A percentile compares a stretch with the other conserved stretches of the same genome.
Conservation (phyloP, 371 early-diverging fungal genomes). For the Batrachochytrium dendrobatidis region DNA sequence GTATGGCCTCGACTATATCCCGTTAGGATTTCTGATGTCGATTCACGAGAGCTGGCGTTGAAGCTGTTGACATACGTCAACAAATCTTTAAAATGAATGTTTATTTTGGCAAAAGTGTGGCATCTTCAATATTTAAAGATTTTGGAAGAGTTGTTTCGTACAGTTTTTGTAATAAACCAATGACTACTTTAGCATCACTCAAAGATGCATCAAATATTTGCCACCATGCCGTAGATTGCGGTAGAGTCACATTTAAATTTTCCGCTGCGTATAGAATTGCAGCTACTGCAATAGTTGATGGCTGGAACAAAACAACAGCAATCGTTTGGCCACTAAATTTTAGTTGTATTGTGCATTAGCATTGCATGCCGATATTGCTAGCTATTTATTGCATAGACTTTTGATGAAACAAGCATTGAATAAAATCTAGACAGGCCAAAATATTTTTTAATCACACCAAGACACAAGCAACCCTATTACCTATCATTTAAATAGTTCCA, state of each 20-base stretch:
- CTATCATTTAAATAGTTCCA: conserved; percentile 90
- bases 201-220: conserved; percentile 70
- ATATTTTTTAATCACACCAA: background rate
- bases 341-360: background rate
- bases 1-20: background rate
- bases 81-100: too few species aligned
- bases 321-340: conserved; percentile 62
- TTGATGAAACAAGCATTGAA: background rate
- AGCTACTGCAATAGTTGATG: conserved; percentile 82
- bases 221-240: conserved; percentile 77
- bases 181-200: conserved; percentile 51
- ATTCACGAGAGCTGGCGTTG: background rate
- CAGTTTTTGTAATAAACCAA: background rate
- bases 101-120: too few species aligned
- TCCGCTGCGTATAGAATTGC: conserved; percentile 79
- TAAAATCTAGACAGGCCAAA: background rate
- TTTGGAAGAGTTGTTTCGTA: background rate
- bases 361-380: background rate
- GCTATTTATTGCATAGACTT: background rate
- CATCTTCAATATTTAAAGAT: background rate
- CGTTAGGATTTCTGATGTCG: background rate
- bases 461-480: conserved; percentile 25
- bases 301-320: conserved; percentile 77
- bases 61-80: too few species aligned
- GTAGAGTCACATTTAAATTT: conserved; percentile 55